Percentiles rank a stretch among this genome's conserved stretches.
phyloP scores from a whole-genome alignment of 352 stramenopile genomes.

The Phytophthora cajani region DNA sequence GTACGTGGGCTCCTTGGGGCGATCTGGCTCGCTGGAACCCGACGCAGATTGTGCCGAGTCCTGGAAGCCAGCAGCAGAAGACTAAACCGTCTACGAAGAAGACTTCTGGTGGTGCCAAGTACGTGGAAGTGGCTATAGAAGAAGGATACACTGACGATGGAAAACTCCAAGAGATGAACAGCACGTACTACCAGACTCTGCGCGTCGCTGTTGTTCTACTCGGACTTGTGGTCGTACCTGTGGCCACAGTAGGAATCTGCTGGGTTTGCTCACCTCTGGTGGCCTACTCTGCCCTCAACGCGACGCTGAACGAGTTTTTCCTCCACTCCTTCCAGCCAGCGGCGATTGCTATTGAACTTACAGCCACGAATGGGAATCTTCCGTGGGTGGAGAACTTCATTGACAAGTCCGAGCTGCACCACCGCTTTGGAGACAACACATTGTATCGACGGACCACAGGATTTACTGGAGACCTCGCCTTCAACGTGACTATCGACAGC shows the following conservation, averaged over 20 bases:
- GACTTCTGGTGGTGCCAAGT: background rate
- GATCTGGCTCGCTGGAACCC: slow-evolving; percentile 17
- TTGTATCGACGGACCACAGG: slow-evolving; percentile 17
- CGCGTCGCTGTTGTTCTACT: slow-evolving; percentile 2
- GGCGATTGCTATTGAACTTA: background rate
- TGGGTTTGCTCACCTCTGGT: slow-evolving; percentile 3
- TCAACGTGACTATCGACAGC: slow-evolving; percentile 10
- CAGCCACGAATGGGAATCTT: background rate
- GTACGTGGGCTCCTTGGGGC: slow-evolving; percentile 2
- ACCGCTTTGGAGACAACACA: slow-evolving; percentile 8
- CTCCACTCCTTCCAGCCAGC: slow-evolving; percentile 13
- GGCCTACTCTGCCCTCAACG: slow-evolving; percentile 4
- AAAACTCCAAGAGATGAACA: background rate
- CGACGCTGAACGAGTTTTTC: slow-evolving; percentile 11
- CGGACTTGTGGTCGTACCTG: slow-evolving; percentile 7
- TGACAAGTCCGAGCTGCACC: background rate
- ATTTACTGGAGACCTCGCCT: slow-evolving; percentile 16
- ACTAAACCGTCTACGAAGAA: background rate
- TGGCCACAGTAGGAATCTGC: background rate
- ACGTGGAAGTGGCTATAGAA: slow-evolving; percentile 1
- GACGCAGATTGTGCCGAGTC: background rate
- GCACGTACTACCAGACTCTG: background rate
- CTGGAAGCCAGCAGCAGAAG: background rate
- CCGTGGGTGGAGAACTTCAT: slow-evolving; percentile 13
- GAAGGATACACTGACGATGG: background rate